Evolutionary conservation across 495 filamentous ascomycete genomes (phyloP), one percentile per base, ranked within the genome.

Genomic region (Pseudoneurospora amorphoporcata): DNA sequence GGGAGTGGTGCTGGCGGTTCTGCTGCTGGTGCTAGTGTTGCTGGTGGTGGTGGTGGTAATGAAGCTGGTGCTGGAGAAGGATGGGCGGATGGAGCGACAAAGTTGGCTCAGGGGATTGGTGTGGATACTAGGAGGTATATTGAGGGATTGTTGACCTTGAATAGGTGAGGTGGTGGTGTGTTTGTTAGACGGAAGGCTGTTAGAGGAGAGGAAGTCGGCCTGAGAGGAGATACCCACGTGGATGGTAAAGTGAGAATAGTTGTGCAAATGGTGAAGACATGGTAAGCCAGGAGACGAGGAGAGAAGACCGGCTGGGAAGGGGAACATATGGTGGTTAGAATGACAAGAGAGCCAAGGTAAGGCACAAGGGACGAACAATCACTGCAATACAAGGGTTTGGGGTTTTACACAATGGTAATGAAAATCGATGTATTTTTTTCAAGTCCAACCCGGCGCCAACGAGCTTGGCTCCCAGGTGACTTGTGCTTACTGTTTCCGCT

Each of bases 71-170:
- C 71, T 73, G 87, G 76, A n/a, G 76, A 72, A 8, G 77, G 82
- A 74, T 83, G 86, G 83, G 78, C 89, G 38, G 89, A 88, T 72
- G 88, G 87, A 12, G 88, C 91, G 0, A 86, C 85, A 37, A 87
- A 88, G 72, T 77, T 96, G 71, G 91, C 90, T n/a, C 92, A 95
- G 80, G 94, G 94, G 4, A 90, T 97, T 75, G 94, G 94, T 0
- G 85, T 97, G 72, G 94, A 97, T 87, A 92, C 94, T 47, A 86
- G 90, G 79, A 87, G 88, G 76, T 97, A 97, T 83, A 92, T 97
- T 73, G 94, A 97, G 77, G 90, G 88, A 14, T 79, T 97, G 71
- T 81, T 97, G 74, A 93, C 88, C 77, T 79, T 97, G 80, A 91
- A 91, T 80, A 23, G 23, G 23, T 23, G 23, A 23, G 23, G 23